Percentiles rank a stretch among this genome's conserved stretches.
Evolutionary conservation across 192 early-diverging fungal species (phyloP).

Genomic region (Linnemannia elongata): DNA sequence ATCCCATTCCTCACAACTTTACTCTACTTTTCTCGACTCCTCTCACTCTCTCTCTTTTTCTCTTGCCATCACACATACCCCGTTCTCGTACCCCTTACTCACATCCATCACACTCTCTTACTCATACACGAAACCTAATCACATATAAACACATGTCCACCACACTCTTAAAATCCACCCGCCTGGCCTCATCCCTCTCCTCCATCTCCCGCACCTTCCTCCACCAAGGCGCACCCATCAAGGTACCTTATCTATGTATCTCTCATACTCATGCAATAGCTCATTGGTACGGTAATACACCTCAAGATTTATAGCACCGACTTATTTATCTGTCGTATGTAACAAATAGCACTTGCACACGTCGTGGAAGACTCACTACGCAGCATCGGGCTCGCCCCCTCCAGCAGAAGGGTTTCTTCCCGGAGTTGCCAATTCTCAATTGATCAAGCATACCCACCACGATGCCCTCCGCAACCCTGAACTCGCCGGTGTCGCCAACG

Average conservation of each 20-base stretch:
- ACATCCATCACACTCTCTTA: neutral
- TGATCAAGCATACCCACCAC: conserved; percentile 82
- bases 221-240: conserved; percentile 12
- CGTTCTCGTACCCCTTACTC: neutral
- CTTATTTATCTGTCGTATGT: neutral
- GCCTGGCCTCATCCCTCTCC: conserved; percentile 10
- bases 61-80: neutral
- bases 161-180: conserved; percentile 11
- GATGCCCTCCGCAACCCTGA: conserved; percentile 78
- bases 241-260: neutral
- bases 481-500: conserved; percentile 73
- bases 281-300: too few species aligned
- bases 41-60: neutral
- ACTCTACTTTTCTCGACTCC: neutral
- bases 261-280: neutral
- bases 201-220: conserved; percentile 6
- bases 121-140: neutral
- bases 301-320: too few species aligned
- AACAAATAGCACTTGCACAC: conserved; percentile 51
- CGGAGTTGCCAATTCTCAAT: conserved; percentile 83
- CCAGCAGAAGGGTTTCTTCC: conserved; percentile 87
- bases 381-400: conserved; percentile 54
- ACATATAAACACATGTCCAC: conserved; percentile 12
- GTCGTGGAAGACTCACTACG: conserved; percentile 37
- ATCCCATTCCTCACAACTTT: neutral